These are phyloP conservation scores for Fusarium sp. DNA, from an alignment of 2,329 filamentous ascomycete species.

Conservation along the genomic window DNA sequence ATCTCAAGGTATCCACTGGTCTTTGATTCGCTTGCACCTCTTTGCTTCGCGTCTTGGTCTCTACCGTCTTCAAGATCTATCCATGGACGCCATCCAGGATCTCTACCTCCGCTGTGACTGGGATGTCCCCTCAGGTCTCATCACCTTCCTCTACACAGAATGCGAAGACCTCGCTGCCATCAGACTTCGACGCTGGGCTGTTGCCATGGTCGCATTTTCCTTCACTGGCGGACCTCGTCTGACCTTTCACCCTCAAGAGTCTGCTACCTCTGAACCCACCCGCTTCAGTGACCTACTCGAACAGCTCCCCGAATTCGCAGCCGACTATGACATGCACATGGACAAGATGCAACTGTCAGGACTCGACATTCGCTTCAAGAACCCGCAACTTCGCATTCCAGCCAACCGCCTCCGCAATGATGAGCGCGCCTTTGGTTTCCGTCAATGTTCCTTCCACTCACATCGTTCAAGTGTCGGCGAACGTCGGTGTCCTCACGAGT, in stretches of 20 bases:
- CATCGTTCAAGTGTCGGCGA: conserved; percentile 69
- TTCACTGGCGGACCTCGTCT: conserved; percentile 57
- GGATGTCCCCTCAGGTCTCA: conserved; percentile 67
- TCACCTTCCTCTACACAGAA: conserved; percentile 68
- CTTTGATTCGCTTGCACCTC: conserved; percentile 69
- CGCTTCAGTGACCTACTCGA: conserved; percentile 62
- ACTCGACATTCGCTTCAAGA: conserved; percentile 70
- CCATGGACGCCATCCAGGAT: conserved; percentile 73
- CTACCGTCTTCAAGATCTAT: conserved; percentile 66
- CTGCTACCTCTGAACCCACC: conserved; percentile 50
- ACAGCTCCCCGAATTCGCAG: conserved; percentile 61
- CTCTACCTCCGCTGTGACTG: conserved; percentile 72
- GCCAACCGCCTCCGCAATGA: conserved; percentile 70
- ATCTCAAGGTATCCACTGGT: conserved; percentile 66
- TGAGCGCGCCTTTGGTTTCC: conserved; percentile 72
- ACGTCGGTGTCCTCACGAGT: conserved; percentile 65
- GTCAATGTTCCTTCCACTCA: conserved; percentile 73
- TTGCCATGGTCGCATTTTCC: conserved; percentile 73
- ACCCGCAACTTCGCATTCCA: conserved; percentile 71
- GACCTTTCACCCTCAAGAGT: conserved; percentile 50
- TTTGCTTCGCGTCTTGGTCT: conserved; percentile 69
- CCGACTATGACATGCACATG: conserved; percentile 67
- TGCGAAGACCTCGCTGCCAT: conserved; percentile 65
- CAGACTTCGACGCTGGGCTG: conserved; percentile 71
- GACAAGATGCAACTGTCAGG: conserved; percentile 66